Evolutionary conservation across 1,284 basidiomycete genomes (phyloP).

Genomic region (Apiotrichum sp.): DNA sequence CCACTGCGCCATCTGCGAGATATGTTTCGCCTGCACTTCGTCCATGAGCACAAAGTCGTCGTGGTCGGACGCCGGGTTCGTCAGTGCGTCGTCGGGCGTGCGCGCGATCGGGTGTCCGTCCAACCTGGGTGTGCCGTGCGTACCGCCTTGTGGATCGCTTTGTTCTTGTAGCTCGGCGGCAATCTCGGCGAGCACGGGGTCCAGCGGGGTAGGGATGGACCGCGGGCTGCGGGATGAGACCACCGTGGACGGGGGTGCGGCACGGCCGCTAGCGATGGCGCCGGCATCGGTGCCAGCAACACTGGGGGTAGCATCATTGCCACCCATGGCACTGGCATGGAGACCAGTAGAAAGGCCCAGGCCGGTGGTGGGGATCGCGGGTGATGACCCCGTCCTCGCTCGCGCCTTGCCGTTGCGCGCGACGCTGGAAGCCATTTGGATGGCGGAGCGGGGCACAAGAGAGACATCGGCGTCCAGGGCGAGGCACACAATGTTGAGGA

Average conservation of each 20-base stretch:
- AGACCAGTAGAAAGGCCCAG: neutral
- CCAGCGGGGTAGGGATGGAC: neutral
- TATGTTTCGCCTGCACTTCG: slow-evolving; percentile 77
- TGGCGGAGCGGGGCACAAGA: slow-evolving; percentile 63
- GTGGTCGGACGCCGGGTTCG: slow-evolving; percentile 52
- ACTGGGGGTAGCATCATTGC: neutral
- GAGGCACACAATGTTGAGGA: slow-evolving; percentile 71
- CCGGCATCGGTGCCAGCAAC: neutral
- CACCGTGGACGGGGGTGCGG: neutral
- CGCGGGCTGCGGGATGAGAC: no score
- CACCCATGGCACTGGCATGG: neutral
- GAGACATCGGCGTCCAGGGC: slow-evolving; percentile 80
- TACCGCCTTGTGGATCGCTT: no score
- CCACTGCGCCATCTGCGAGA: slow-evolving; percentile 68
- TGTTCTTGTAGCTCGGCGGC: slow-evolving; percentile 5
- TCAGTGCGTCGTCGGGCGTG: neutral
- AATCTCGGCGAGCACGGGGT: slow-evolving; percentile 4
- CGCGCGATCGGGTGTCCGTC: neutral
- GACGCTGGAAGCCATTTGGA: slow-evolving; percentile 4
- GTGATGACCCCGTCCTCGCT: neutral
- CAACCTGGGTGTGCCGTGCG: no score
- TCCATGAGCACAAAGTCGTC: slow-evolving; percentile 96
- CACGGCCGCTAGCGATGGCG: neutral
- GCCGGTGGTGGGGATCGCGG: neutral
- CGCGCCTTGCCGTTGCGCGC: neutral